Percentiles rank a stretch among this genome's conserved stretches.
Conservation (phyloP, 2,329 filamentous ascomycete species). For the Claviceps sp. region DNA sequence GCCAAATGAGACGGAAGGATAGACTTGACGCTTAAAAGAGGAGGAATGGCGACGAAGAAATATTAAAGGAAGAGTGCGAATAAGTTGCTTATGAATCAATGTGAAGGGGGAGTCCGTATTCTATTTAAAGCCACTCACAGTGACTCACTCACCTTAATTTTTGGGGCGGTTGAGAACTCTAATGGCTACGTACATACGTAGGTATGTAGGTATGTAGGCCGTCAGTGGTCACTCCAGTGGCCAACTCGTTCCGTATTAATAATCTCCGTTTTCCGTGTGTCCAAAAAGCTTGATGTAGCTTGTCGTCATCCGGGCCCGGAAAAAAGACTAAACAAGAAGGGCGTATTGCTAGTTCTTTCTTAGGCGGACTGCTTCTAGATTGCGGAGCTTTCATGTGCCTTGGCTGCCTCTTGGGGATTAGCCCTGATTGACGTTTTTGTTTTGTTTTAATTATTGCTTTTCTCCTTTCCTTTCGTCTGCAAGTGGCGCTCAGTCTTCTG, state of each 20-base stretch:
- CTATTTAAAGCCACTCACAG: not conserved
- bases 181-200: no score
- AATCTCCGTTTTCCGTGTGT: not conserved
- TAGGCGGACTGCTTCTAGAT: not conserved
- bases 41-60: not conserved
- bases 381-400: constrained; percentile 5
- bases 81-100: not conserved
- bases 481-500: not conserved
- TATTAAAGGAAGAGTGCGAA: not conserved
- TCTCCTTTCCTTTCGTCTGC: not conserved
- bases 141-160: not conserved
- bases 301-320: not conserved
- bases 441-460: not conserved
- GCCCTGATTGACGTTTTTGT: not conserved
- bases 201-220: no score
- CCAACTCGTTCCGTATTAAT: not conserved
- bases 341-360: not conserved
- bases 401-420: constrained; percentile 11
- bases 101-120: not conserved
- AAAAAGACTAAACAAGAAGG: not conserved
- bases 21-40: not conserved
- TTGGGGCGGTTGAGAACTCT: not conserved
- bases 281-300: not conserved
- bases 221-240: no score
- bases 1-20: no score